Base-by-base conservation (phyloP, 805 yeast species). In the Kluyveromyces dobzhanskii region DNA sequence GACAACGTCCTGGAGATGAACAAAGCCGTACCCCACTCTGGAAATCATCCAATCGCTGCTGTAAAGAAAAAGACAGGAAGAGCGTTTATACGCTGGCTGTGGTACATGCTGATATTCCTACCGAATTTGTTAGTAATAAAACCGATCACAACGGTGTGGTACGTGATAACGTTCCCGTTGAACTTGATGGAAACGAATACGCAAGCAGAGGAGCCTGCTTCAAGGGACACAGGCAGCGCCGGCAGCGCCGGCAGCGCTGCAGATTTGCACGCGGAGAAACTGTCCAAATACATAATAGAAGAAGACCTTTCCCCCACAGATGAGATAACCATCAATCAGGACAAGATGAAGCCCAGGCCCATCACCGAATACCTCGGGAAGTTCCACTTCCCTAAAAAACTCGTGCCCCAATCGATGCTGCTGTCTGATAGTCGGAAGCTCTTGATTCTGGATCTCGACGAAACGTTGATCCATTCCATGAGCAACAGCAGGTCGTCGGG, bases 391-490 rank as follows among this genome's bases (percentile, higher is more conserved):
- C 73, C 73, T 0, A 60, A 59, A 32, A 67, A 63, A 35, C 47
- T 67, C 59, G 69, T 62, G n/a, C 65, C 65, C 13, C 55, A 49
- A 40, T 59, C 64, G 5, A 52, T 61, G 11, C 37, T 55, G 16
- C 55, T 53, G 19, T 52, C 59, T 4, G 51, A 49, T 63, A 67
- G 57, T 49, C 65, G 49, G 44, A 71, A 69, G 47, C 87, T 86
- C 53, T 68, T 92, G 23, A 83, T 92, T 1, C 66, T 92, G 17
- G 98, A 92, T 56, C 71, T 92, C 23, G 98, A 90, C 61, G 98
- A 92, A 54, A 92, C 98, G 0, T 65, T 92, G 40, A 87, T 92
- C 41, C 98, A 92, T 57, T 87, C 97, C 1, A 69, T 87, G 41
- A 78, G 94, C 4, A 78, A 92, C 4, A 69, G 94, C 41, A 71